These are phyloP conservation scores for Isatis lusitanica DNA, from an alignment of 441 rosid species.

Conservation along the genomic window DNA sequence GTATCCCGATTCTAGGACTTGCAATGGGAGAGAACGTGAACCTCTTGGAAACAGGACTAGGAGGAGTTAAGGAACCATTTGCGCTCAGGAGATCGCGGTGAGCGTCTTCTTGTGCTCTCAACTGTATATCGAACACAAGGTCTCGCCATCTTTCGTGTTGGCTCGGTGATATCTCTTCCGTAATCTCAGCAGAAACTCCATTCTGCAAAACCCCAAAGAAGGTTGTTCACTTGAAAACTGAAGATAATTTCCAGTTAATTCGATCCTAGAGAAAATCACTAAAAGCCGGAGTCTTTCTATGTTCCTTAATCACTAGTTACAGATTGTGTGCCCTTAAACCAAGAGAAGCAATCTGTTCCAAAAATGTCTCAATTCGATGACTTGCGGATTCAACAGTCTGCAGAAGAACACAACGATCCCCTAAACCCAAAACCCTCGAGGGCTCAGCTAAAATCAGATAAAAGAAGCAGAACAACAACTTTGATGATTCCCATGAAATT, in stretches of 20 bases:
- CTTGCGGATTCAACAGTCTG: not conserved
- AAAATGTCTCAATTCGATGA: too few relatives aligned
- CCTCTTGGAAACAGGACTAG: constrained; percentile 22
- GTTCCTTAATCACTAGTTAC: not conserved
- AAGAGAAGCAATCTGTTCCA: too few relatives aligned
- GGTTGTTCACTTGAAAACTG: constrained; percentile 3
- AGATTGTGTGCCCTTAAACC: too few relatives aligned
- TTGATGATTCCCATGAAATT: not conserved
- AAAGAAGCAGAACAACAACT: not conserved
- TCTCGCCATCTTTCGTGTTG: constrained; percentile 29
- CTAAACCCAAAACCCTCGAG: constrained; percentile 12
- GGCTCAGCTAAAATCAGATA: not conserved
- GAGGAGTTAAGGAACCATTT: constrained; percentile 5
- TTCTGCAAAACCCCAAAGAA: constrained; percentile 38
- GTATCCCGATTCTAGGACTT: constrained; percentile 53
- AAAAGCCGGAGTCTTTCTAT: not conserved
- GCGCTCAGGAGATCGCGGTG: not conserved
- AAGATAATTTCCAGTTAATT: not conserved
- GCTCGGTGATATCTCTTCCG: constrained; percentile 47
- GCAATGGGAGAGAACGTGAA: constrained; percentile 37
- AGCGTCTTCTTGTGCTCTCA: constrained; percentile 17
- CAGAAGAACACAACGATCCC: not conserved
- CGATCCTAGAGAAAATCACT: not conserved
- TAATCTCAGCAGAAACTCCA: constrained; percentile 59
- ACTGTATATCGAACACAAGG: constrained; percentile 15